phyloP scores from a whole-genome alignment of 139 green algal species.

The Tetraselmis chui region DNA sequence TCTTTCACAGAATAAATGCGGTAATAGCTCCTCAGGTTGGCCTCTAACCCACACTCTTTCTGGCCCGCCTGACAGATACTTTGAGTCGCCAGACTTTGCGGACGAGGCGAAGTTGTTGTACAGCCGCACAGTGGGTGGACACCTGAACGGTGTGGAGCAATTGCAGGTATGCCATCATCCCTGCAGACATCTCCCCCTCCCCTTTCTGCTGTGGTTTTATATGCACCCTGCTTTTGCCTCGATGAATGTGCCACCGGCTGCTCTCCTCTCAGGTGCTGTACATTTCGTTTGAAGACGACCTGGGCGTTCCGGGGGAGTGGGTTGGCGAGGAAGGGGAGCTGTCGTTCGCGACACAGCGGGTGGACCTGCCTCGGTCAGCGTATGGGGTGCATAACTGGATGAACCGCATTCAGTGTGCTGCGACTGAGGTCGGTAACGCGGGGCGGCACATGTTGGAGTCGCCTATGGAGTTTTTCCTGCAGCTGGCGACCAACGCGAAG shows the following conservation, averaged over 20 bases:
- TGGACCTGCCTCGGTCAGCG: neutral
- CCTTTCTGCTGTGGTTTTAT: too few relatives aligned
- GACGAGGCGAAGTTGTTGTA: neutral
- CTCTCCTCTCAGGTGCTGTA: neutral
- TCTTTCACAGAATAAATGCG: too few relatives aligned
- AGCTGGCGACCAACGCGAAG: neutral
- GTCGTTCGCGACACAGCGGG: neutral
- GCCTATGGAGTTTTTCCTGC: neutral
- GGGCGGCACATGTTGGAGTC: neutral
- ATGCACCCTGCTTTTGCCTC: neutral
- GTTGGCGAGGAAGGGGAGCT: neutral
- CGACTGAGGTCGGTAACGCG: neutral
- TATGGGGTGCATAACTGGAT: neutral
- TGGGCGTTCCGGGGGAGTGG: neutral
- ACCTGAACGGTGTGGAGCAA: neutral
- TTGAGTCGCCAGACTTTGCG: neutral
- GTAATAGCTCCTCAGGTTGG: too few relatives aligned
- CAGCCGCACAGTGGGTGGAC: neutral
- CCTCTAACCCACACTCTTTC: too few relatives aligned
- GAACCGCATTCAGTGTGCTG: neutral
- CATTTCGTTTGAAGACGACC: neutral
- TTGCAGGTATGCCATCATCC: neutral
- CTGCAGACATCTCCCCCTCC: too few relatives aligned
- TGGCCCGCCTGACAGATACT: too few relatives aligned
- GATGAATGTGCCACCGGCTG: neutral